These are phyloP conservation scores for Cornus kousa DNA, from an alignment of 148 eudicot genomes.

Conservation along the genomic window DNA sequence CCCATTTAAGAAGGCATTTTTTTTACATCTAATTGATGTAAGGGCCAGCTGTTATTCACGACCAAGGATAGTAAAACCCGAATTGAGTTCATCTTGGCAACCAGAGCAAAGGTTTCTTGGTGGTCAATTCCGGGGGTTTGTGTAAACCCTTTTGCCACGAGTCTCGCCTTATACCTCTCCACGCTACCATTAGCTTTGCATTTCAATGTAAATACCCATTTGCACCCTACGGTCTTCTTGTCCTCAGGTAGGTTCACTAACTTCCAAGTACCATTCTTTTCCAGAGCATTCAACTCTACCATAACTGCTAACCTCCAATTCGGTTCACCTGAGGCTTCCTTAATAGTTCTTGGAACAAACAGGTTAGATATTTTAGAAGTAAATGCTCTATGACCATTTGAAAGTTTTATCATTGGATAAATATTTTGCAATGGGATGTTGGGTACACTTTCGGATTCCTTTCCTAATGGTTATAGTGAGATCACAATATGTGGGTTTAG, in stretches of 20 bases:
- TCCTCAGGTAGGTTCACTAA: background rate
- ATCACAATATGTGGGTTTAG: background rate
- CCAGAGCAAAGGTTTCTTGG: background rate
- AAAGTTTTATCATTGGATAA: background rate
- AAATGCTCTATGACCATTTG: background rate
- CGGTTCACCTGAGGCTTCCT: background rate
- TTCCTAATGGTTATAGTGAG: background rate
- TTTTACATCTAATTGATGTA: background rate
- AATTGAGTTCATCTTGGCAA: background rate
- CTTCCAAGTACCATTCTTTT: conserved; percentile 1
- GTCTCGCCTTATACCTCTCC: background rate
- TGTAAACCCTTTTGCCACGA: background rate
- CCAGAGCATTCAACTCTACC: conserved; percentile 13
- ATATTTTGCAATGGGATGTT: background rate
- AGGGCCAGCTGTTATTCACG: background rate
- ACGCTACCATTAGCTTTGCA: background rate
- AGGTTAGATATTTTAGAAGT: background rate
- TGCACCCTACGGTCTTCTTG: conserved; percentile 7
- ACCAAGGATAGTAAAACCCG: background rate
- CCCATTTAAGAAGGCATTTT: background rate
- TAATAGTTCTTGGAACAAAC: background rate
- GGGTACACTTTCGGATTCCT: background rate
- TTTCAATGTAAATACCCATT: conserved; percentile 4
- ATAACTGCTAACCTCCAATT: background rate
- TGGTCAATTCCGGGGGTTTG: background rate